Conservation (phyloP, 257 asterid species). For the Gardenia jasminoides region DNA sequence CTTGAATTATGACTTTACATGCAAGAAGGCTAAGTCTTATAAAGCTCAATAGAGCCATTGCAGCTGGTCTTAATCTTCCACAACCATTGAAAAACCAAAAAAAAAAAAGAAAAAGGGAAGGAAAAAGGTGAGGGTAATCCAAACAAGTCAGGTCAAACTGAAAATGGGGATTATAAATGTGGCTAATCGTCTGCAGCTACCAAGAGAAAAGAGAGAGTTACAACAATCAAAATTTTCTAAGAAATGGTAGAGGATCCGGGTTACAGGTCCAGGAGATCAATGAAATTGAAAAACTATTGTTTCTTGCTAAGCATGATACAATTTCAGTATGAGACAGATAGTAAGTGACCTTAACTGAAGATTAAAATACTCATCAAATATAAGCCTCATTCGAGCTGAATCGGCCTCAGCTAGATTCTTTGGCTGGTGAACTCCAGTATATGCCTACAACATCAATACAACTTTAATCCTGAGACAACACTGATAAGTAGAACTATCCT, state of each 20-base stretch:
- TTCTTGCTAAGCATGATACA: background rate
- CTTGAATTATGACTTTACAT: background rate
- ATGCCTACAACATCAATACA: slow-evolving; percentile 55
- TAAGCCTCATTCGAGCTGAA: slow-evolving; percentile 89
- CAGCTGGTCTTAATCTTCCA: background rate
- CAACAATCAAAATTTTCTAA: background rate
- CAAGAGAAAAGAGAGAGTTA: too few relatives aligned
- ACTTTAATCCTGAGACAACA: background rate
- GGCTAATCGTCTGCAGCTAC: background rate
- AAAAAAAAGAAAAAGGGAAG: too few relatives aligned
- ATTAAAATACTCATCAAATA: slow-evolving; percentile 94
- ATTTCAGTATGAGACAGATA: background rate
- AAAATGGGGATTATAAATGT: too few relatives aligned
- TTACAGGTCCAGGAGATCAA: background rate
- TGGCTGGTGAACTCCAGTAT: slow-evolving; percentile 89
- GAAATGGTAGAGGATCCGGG: background rate
- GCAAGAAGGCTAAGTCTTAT: background rate
- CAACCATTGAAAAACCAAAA: background rate
- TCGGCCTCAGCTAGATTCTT: slow-evolving; percentile 64
- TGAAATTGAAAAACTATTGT: background rate
- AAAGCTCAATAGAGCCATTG: background rate
- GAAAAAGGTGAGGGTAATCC: background rate
- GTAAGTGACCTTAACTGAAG: slow-evolving; percentile 56
- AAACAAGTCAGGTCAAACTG: background rate
- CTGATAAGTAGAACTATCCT: background rate